Evolutionary conservation across 495 filamentous ascomycete genomes (phyloP), one percentile per base, ranked within the genome.

Genomic region (Tetracladium marchalianum): DNA sequence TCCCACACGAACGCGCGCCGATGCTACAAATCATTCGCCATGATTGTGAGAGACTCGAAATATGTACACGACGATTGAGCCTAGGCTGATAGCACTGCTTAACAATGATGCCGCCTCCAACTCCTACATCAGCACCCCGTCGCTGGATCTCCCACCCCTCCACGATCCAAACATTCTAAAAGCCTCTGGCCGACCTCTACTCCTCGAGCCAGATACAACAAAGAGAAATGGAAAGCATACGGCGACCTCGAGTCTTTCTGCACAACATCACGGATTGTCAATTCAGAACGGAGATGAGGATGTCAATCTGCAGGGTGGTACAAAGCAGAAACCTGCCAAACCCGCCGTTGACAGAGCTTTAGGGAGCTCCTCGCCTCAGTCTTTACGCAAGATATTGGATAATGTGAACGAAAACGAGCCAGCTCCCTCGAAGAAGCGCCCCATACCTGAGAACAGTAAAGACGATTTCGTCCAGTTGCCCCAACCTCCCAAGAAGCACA

Each of bases 391-490:
- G 60, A 64, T 72, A 38, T 56, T 72, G 9, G 66, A 69, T 22
- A 65, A 70, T 41, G 57, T 51, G 13, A 58, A 64, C 8, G 65
- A 63, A 7, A 51, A 46, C 13, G 39, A 44, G 1, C 57, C 65
- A 17, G 62, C 70, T 16, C 54, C 65, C 1, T 57, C 58, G 32
- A 77, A 77, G 55, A 77, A 75, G 59, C 61, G 70, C 27, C 62
- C 61, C 12, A 59, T 62, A 10, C 60, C 62, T 5, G 52, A 55
- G 16, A 63, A 62, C 1, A 61, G 62, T 22, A 76, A 76, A 48
- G 73, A 77, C 24, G 71, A 76, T 48, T 71, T 73, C 35, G 62
- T 72, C 27, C 73, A 77, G 58, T 59, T 78, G 1, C 74, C 74
- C 9, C 73, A 76, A 48, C 55, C 55, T 9, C 66, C 68, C 24